phyloP scores from a whole-genome alignment of 2,329 filamentous ascomycete genomes.

The Hymenoscyphus albidus region DNA sequence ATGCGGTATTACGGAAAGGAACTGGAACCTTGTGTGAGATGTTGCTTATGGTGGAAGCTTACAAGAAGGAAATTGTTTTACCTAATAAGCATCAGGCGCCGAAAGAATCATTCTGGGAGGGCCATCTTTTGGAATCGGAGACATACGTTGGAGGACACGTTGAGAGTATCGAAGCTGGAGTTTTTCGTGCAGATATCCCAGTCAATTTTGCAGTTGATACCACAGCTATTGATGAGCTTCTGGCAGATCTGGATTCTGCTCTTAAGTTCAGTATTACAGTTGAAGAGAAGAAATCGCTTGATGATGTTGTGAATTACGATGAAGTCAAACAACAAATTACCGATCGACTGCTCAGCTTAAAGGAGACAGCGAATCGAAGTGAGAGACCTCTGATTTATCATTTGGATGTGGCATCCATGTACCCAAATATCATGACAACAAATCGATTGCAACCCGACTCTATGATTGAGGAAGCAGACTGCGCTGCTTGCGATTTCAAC shows the following conservation, averaged over 20 bases:
- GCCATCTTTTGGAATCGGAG: conserved; percentile 91
- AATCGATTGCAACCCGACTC: conserved; percentile 96
- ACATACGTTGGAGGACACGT: conserved; percentile 98
- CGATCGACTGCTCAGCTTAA: conserved; percentile 66
- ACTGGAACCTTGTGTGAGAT: conserved; percentile 99
- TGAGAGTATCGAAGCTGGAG: conserved; percentile 97
- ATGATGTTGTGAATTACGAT: conserved; percentile 76
- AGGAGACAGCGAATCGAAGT: conserved; percentile 75
- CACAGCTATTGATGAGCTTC: conserved; percentile 81
- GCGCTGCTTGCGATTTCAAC: conserved; percentile 97
- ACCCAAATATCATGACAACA: conserved; percentile 99
- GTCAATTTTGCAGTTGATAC: conserved; percentile 92
- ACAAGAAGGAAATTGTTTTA: conserved; percentile 83
- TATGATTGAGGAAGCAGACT: conserved; percentile 97
- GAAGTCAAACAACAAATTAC: conserved; percentile 81
- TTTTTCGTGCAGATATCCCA: conserved; percentile 93
- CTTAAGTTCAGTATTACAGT: conserved; percentile 82
- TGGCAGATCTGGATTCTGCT: conserved; percentile 81
- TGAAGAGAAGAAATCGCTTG: conserved; percentile 77
- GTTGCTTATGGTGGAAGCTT: conserved; percentile 98
- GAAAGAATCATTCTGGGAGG: conserved; percentile 93
- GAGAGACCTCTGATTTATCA: conserved; percentile 94
- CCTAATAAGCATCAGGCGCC: conserved; percentile 94
- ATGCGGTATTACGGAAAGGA: conserved; percentile 90
- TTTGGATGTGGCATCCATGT: conserved; percentile 98